A percentile compares a stretch with the other conserved stretches of the same genome.
These are phyloP conservation scores for Westerdykella aurantiaca DNA, from an alignment of 2,329 filamentous ascomycete genomes.

Conservation along the genomic window DNA sequence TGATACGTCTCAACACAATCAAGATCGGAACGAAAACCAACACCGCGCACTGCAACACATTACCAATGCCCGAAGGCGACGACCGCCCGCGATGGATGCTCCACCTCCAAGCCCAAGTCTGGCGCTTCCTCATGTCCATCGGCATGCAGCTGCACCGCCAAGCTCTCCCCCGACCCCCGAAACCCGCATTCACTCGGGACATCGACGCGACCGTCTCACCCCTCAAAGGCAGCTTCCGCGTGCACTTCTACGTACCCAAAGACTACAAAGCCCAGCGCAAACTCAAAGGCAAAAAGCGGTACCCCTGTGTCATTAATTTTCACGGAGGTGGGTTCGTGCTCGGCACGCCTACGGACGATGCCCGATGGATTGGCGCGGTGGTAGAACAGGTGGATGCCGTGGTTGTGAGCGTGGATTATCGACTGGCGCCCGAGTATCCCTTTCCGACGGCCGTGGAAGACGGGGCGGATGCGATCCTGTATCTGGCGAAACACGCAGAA, in stretches of 20 bases:
- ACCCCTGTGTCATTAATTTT: constrained; percentile 58
- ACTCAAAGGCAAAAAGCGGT: constrained; percentile 41
- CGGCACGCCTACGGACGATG: constrained; percentile 55
- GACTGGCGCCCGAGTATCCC: constrained; percentile 55
- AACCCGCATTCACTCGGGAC: constrained; percentile 53
- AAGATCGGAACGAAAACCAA: too few relatives aligned
- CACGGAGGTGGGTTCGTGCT: constrained; percentile 60
- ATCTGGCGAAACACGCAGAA: constrained; percentile 51
- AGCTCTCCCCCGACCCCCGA: constrained; percentile 55
- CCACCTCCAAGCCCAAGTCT: constrained; percentile 57
- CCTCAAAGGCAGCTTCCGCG: constrained; percentile 43
- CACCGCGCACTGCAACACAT: too few relatives aligned
- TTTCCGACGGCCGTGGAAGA: constrained; percentile 61
- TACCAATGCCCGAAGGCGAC: too few relatives aligned
- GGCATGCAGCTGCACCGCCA: constrained; percentile 64
- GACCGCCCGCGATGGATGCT: constrained; percentile 53
- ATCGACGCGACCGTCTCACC: constrained; percentile 49
- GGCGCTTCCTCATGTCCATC: constrained; percentile 62
- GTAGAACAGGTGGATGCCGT: constrained; percentile 53
- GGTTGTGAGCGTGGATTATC: constrained; percentile 57
- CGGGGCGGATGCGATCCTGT: constrained; percentile 56
- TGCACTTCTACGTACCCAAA: constrained; percentile 58
- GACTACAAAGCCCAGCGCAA: constrained; percentile 43
- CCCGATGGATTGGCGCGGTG: constrained; percentile 53
- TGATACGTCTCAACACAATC: too few relatives aligned